Base-by-base conservation (phyloP, 495 filamentous ascomycete species). In the Darksidea phi region DNA sequence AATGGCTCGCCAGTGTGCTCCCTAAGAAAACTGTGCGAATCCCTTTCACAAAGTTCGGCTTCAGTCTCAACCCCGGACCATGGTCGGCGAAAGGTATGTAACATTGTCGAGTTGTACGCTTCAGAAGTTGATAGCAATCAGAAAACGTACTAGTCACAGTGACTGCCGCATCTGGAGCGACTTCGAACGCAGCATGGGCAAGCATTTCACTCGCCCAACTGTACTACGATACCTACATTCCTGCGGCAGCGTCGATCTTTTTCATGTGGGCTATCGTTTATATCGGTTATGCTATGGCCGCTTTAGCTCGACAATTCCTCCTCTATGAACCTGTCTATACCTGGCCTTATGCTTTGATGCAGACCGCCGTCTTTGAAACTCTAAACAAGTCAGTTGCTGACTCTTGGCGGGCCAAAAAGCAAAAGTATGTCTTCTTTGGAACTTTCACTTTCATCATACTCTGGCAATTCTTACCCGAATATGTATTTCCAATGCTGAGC, bases 381-480 rank as follows among this genome's bases (percentile, higher is more conserved):
- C 77, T 83, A 54, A 77, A 75, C n/a, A 78, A 75, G 64, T 77
- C 54, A 8, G 6, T 21, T 8, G 2, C 77, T 53, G 77, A 82
- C 57, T 67, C 64, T 0, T 18, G 48, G 32, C n/a, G 62, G 15
- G 78, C 80, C 8, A 71, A 75, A 34, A 79, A 78, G 43, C 80
- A 84, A 62, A 81, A 80, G 70, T 74, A 75, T 48, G 73, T 82
- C 0, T 84, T 84, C 70, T 83, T 80, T 67, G 69, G 75, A 25
- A 72, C 76, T 1, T 70, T 84, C 11, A 46, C 77, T 0, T 81
- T 75, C 10, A 74, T 81, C 66, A 80, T 77, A 0, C 57, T 82
- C 1, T 84, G 82, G 82, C 80, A 84, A 53, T 84, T 84, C 57
- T 70, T 84, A 1, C 82, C 81, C 2, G 81, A 84, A 59, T 83